phyloP scores from a whole-genome alignment of 345 rosid genomes.

The Lumnitzera racemosa region DNA sequence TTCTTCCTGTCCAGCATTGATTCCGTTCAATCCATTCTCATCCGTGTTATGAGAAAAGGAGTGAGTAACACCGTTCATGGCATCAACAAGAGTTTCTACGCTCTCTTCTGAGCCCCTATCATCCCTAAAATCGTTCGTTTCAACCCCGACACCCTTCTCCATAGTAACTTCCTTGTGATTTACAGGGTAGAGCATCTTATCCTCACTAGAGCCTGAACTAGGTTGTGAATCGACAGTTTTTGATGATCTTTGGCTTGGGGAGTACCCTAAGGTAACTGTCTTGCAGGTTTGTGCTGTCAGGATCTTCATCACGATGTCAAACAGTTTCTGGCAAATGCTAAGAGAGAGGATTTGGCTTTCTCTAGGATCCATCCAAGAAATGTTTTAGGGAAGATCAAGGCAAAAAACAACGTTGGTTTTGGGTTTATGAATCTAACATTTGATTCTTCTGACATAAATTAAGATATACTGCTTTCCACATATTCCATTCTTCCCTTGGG shows the following conservation, averaged over 20 bases:
- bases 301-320: slow-evolving; percentile 22
- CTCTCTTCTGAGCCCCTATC: no score
- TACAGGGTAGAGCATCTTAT: neutral
- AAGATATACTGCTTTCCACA: neutral
- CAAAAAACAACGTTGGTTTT: neutral
- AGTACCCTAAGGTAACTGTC: slow-evolving; percentile 23
- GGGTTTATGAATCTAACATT: neutral
- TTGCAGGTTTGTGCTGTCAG: slow-evolving; percentile 23
- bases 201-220: slow-evolving; percentile 1
- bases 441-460: neutral
- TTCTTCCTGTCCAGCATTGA: slow-evolving; percentile 10
- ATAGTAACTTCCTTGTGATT: neutral
- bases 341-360: slow-evolving; percentile 13
- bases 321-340: slow-evolving; percentile 30
- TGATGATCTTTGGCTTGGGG: neutral
- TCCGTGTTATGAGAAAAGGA: neutral
- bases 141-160: no score
- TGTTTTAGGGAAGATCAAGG: neutral
- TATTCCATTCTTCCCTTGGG: slow-evolving; percentile 27
- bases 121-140: no score
- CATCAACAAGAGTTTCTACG: no score
- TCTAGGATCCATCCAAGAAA: slow-evolving; percentile 23
- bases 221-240: neutral
- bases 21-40: neutral
- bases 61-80: neutral